Base-by-base conservation (phyloP, 116 monocot genomes). In the Posidonia oceanica region DNA sequence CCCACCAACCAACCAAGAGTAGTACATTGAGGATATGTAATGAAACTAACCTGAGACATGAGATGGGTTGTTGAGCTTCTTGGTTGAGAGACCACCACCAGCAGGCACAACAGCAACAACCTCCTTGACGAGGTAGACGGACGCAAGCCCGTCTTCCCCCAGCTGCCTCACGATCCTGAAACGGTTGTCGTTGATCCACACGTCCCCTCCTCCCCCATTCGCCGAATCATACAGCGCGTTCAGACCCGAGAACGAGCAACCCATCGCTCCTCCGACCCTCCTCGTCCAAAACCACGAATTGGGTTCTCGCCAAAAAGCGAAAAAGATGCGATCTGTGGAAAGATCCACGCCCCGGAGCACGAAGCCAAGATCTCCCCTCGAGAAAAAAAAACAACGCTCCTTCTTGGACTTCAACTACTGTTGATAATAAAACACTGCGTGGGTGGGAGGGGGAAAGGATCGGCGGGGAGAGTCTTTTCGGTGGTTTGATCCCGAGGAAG, bases 141-240 rank as follows among this genome's bases (percentile, higher is more conserved):
- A 78, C 57, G 91, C 80, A 72, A 72, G 79, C 0, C 74, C 91
- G n/a, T 88, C 95, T 54, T 85, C 94, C 8, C 91, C 88, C 55
- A 95, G 81, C 81, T 84, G 86, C 75, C 83, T 65, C 70, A 95
- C 57, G 83, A 95, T 81, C 73, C 82, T 71, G 86, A 95, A 95
- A 14, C 86, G 83, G 72, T 84, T 86, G 48, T 95, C 84, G 81
- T 95, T 95, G 86, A 95, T 86, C 95, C 95, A 95, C 17, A 95
- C 95, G 36, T 95, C 94, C 39, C 88, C 87, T 48, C 70, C 81
- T 48, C 70, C 81, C 21, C 80, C 77, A 61, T 77, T 83, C 16
- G 74, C 79, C 13, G 88, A 78, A 68, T 84, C 86, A 69, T 95
- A 86, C 40, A 95, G 61, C 0, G 91, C 88, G 59, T 84, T 86